Conservation (phyloP, 2,329 filamentous ascomycete genomes). For the Aspergillus texensis region DNA sequence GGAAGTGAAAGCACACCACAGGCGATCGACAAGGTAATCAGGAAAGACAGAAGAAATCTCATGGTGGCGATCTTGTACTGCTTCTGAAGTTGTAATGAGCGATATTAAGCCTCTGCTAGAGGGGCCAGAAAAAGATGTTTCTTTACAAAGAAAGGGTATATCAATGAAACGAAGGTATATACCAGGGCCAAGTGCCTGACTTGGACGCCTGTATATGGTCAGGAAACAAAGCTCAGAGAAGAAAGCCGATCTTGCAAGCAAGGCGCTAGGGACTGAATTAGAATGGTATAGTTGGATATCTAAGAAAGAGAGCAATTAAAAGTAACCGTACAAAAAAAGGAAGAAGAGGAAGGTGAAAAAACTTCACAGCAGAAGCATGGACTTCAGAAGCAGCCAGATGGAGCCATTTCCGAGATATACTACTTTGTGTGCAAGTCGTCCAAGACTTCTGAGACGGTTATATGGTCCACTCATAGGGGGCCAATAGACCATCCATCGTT, state of each 20-base stretch:
- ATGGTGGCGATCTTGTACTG: constrained; percentile 22
- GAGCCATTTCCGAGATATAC: constrained; percentile 3
- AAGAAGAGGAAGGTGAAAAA: constrained; percentile 9
- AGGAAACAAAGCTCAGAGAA: background rate
- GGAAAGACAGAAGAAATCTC: constrained; percentile 31
- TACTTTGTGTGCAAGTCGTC: background rate
- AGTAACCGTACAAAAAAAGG: constrained; percentile 10
- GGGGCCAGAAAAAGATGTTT: background rate
- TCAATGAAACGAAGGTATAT: constrained; percentile 2
- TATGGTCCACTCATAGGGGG: background rate
- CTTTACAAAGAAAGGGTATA: constrained; percentile 5
- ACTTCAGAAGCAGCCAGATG: constrained; percentile 13
- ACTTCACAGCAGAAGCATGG: constrained; percentile 1
- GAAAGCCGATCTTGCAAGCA: constrained; percentile 5
- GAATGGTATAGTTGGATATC: constrained; percentile 18
- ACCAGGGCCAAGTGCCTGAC: constrained; percentile 16
- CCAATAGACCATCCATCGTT: constrained; percentile 1
- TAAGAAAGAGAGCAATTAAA: constrained; percentile 17
- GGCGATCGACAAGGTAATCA: constrained; percentile 34
- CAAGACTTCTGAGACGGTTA: constrained; percentile 4
- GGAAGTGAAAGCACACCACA: constrained; percentile 38
- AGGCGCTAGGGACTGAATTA: constrained; percentile 18
- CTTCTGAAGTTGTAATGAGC: background rate
- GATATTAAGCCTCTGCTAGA: background rate
- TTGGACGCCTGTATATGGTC: constrained; percentile 8